Conservation (phyloP, 352 stramenopile genomes). For the Globisporangium ultimum region DNA sequence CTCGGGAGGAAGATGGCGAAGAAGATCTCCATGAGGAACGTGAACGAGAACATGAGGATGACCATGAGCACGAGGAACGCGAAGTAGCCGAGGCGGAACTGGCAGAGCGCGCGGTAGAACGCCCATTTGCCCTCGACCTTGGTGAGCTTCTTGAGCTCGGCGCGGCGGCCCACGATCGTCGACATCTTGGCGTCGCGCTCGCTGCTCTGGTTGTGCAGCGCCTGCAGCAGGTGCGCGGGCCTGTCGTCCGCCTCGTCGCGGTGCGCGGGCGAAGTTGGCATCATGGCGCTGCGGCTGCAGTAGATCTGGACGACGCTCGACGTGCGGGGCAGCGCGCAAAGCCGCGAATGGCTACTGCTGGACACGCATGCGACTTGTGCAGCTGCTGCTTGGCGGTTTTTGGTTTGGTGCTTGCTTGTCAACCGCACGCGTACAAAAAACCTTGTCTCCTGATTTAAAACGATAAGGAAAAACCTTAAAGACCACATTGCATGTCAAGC, state of each 20-base stretch:
- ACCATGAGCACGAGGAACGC: slow-evolving; percentile 87
- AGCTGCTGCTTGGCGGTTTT: slow-evolving; percentile 10
- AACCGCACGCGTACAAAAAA: neutral
- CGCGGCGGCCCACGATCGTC: slow-evolving; percentile 48
- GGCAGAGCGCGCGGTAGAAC: slow-evolving; percentile 74
- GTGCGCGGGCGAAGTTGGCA: slow-evolving; percentile 4
- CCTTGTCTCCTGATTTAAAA: slow-evolving; percentile 5
- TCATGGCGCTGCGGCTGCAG: slow-evolving; percentile 1
- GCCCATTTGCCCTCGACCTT: slow-evolving; percentile 59
- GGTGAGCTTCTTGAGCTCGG: slow-evolving; percentile 71
- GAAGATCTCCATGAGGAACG: slow-evolving; percentile 89
- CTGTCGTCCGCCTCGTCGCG: slow-evolving; percentile 10
- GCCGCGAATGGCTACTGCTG: slow-evolving; percentile 2
- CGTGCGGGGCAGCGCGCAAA: slow-evolving; percentile 2
- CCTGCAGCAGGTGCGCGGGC: slow-evolving; percentile 14
- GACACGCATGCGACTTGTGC: slow-evolving; percentile 9
- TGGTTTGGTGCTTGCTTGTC: neutral
- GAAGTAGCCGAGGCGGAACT: slow-evolving; percentile 87
- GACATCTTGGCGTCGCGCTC: slow-evolving; percentile 54
- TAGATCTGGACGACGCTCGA: neutral
- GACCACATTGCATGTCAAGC: slow-evolving; percentile 1
- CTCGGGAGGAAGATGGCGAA: slow-evolving; percentile 88
- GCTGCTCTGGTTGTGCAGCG: slow-evolving; percentile 22
- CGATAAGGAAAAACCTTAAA: neutral
- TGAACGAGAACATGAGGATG: slow-evolving; percentile 89